These are phyloP conservation scores for Coemansia erecta DNA, from an alignment of 192 early-diverging fungal genomes.

Conservation along the genomic window DNA sequence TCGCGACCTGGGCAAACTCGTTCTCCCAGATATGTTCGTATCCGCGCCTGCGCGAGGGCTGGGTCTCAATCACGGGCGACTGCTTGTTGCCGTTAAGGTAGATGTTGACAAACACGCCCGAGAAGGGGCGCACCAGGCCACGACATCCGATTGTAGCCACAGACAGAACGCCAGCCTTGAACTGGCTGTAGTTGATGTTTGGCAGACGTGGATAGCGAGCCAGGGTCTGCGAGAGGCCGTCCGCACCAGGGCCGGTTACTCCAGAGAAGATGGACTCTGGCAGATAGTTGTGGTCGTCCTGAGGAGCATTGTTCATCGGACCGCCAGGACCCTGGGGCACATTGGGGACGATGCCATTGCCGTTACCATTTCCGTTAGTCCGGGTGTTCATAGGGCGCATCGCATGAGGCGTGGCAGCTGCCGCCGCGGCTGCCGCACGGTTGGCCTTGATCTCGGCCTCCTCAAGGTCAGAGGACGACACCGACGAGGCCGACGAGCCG, in stretches of 20 bases:
- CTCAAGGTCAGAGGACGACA: constrained; percentile 1
- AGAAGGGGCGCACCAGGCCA: constrained; percentile 48
- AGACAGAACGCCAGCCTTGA: constrained; percentile 47
- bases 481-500: constrained; percentile 12
- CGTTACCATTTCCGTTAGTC: not conserved
- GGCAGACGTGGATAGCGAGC: constrained; percentile 49
- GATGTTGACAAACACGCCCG: constrained; percentile 52
- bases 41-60: constrained; percentile 46
- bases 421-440: not conserved
- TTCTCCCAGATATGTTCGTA: constrained; percentile 53
- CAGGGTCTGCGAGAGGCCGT: constrained; percentile 41
- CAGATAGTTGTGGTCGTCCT: constrained; percentile 3
- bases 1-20: constrained; percentile 47
- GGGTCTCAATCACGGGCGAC: constrained; percentile 45
- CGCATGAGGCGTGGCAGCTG: not conserved
- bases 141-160: constrained; percentile 45
- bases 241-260: constrained; percentile 24
- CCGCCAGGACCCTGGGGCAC: not conserved
- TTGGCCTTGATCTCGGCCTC: constrained; percentile 2
- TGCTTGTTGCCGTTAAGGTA: constrained; percentile 48
- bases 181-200: constrained; percentile 50
- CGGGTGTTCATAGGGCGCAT: not conserved
- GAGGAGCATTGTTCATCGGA: constrained; percentile 7
- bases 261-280: constrained; percentile 50
- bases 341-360: constrained; percentile 1